Percentiles rank a stretch among this genome's conserved stretches.
Evolutionary conservation across 805 yeast genomes (phyloP).

Genomic region (Nakazawaea holstii): DNA sequence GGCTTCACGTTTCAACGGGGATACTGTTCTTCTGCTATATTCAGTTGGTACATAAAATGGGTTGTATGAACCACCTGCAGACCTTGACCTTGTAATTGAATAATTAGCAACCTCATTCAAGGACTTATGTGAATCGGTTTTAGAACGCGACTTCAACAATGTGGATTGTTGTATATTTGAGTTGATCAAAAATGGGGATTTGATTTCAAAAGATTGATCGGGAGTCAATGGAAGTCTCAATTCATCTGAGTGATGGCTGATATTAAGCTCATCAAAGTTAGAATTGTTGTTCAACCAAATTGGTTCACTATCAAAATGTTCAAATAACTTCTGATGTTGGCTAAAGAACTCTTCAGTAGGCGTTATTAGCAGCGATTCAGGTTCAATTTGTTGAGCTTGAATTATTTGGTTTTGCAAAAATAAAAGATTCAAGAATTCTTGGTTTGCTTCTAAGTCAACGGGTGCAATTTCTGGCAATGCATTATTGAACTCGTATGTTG

Average conservation of each 20-base stretch:
- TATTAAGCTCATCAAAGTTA: too few relatives aligned
- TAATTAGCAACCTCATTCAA: conserved; percentile 3
- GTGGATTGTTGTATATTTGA: background rate
- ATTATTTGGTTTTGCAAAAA: conserved; percentile 6
- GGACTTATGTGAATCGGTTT: background rate
- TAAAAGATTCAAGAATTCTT: conserved; percentile 3
- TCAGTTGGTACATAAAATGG: background rate
- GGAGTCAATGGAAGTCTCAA: background rate
- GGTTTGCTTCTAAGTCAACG: conserved; percentile 5
- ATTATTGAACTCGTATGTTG: background rate
- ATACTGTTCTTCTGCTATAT: background rate
- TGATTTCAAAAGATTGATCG: background rate
- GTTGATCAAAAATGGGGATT: background rate
- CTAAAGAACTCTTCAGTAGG: conserved; percentile 6
- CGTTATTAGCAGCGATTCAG: background rate
- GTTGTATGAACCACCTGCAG: background rate
- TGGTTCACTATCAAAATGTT: background rate
- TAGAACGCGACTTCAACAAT: background rate
- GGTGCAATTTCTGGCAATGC: background rate
- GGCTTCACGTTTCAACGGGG: background rate
- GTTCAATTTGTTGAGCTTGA: conserved; percentile 1
- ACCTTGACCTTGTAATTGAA: background rate
- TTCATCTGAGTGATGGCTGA: too few relatives aligned
- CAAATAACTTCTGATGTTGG: background rate
- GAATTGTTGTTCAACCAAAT: background rate